Base-by-base conservation (phyloP, 495 filamentous ascomycete species). In the Bacidia rubella region DNA sequence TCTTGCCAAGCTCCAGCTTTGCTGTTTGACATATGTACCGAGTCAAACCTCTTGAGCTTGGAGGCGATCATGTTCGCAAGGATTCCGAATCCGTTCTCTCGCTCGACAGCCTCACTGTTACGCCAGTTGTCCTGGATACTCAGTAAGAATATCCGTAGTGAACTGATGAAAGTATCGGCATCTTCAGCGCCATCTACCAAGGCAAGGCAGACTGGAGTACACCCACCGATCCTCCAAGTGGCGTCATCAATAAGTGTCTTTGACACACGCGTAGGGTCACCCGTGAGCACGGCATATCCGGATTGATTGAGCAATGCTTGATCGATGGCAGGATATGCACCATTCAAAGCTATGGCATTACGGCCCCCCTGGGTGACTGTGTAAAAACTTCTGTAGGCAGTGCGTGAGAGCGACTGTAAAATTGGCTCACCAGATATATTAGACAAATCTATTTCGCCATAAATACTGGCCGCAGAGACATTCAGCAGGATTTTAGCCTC, bases 31-130 rank as follows among this genome's bases (percentile, higher is more conserved):
- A 0, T 47, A 29, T 45, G 19, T 51, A 25, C 0, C n/a, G 47
- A 32, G 29, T 38, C 32, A 20, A 50, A 38, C 25, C 19, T 32
- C 27, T 79, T 80, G 3, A 95, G 68, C 63, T 94, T 95, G 24
- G 82, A 79, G 22, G 86, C 79, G 10, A 96, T 65, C 15, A 94
- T 64, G 51, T 77, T 75, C 44, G 82, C 85, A 27, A 97, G 70
- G n/a, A 96, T 83, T 12, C 85, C 83, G 63, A 94, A 98, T 11
- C 90, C 92, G 60, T 89, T 94, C 51, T 94, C 90, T 62, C 81
- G 81, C 66, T 98, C 92, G 87, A 98, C 94, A 46, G 90, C 90
- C 66, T 98, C 92, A 60, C 93, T 97, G 57, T 96, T 97, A 57
- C 92, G 79, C 92, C 92, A 98, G 63, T 82, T 95, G 45, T 83